Evolutionary conservation across 306 rosid species (phyloP).

Genomic region (Chamaecrista fasciculata): DNA sequence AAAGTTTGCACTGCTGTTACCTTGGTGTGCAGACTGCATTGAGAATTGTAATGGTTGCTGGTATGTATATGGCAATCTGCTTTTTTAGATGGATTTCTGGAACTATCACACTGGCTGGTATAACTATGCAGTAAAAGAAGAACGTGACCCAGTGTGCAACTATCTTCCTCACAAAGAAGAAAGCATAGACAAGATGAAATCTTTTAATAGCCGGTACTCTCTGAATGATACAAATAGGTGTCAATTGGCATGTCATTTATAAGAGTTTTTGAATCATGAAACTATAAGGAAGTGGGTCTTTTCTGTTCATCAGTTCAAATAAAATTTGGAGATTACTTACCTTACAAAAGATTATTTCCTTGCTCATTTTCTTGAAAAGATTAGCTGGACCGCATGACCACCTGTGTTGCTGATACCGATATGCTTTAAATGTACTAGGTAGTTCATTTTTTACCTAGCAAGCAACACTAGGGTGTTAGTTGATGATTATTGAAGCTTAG

Average conservation of each 20-base stretch:
- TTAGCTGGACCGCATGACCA: constrained; percentile 62
- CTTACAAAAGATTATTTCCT: constrained; percentile 41
- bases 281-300: background rate
- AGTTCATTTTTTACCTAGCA: constrained; percentile 58
- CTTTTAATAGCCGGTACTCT: constrained; percentile 51
- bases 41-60: constrained; percentile 54
- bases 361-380: constrained; percentile 51
- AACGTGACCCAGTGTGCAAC: constrained; percentile 58
- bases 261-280: constrained; percentile 22
- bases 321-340: constrained; percentile 32
- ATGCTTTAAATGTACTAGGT: constrained; percentile 54
- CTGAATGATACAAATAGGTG: constrained; percentile 36
- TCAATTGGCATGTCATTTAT: constrained; percentile 16
- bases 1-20: constrained; percentile 31
- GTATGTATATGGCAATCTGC: constrained; percentile 48
- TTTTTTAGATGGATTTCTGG: constrained; percentile 50
- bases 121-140: constrained; percentile 59
- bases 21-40: constrained; percentile 59
- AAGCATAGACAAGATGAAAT: constrained; percentile 47
- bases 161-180: constrained; percentile 61
- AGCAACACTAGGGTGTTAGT: constrained; percentile 6
- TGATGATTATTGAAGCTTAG: constrained; percentile 19
- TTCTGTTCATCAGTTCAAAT: constrained; percentile 14
- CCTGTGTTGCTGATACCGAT: constrained; percentile 49
- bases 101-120: constrained; percentile 54